Conservation (phyloP, 140 eudicot species). For the Cichorium intybus region DNA sequence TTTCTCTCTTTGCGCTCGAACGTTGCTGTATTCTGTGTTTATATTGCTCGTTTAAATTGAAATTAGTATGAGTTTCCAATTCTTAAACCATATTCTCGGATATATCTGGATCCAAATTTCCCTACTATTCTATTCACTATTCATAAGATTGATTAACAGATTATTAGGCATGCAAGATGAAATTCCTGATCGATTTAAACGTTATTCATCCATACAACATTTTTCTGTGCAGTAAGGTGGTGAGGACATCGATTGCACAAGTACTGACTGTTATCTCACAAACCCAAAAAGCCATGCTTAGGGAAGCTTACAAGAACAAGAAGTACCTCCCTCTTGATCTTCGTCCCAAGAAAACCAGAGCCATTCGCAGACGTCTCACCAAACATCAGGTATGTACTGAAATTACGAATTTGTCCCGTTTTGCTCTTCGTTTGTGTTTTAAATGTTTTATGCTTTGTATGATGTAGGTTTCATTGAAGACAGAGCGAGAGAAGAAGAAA, state of each 20-base stretch:
- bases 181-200: not conserved
- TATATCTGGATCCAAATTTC: too few species aligned
- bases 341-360: conserved; percentile 83
- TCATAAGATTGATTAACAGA: too few species aligned
- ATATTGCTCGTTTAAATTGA: not conserved
- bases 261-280: conserved; percentile 74
- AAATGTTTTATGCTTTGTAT: not conserved
- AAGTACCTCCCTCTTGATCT: conserved; percentile 73
- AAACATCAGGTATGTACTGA: conserved; percentile 57
- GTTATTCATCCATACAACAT: too few species aligned
- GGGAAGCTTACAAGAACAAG: conserved; percentile 79
- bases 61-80: too few species aligned
- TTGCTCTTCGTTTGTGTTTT: not conserved
- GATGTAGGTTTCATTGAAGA: conserved; percentile 56
- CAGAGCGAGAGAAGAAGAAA: conserved; percentile 57
- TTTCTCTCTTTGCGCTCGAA: not conserved
- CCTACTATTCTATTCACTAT: too few species aligned
- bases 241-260: conserved; percentile 65
- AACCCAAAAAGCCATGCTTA: conserved; percentile 56
- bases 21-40: not conserved
- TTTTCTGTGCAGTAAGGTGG: conserved; percentile 54
- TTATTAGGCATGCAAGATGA: too few species aligned
- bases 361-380: conserved; percentile 76
- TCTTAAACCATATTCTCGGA: too few species aligned
- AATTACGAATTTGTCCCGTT: not conserved